Percentiles rank a stretch among this genome's conserved stretches.
Evolutionary conservation across 2,329 filamentous ascomycete species (phyloP).

Genomic region (Fusarium goolgardi): DNA sequence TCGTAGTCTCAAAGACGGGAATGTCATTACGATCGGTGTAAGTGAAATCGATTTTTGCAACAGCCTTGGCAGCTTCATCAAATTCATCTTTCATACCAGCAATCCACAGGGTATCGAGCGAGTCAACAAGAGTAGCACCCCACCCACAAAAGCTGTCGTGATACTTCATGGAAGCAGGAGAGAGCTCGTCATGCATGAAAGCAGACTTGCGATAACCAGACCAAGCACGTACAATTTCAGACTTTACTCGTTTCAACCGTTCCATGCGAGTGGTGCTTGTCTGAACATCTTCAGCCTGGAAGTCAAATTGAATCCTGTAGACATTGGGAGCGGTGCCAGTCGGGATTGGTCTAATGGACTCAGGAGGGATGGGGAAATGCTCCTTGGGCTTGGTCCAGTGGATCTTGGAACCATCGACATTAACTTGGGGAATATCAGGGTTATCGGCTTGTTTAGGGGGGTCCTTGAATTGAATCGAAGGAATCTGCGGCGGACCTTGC

Average conservation of each 20-base stretch:
- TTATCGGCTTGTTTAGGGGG: conserved; percentile 43
- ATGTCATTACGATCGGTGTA: conserved; percentile 74
- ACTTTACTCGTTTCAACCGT: conserved; percentile 75
- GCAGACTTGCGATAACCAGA: conserved; percentile 81
- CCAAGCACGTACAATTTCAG: conserved; percentile 84
- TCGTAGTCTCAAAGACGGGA: conserved; percentile 92
- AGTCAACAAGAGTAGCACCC: conserved; percentile 88
- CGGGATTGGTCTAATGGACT: conserved; percentile 80
- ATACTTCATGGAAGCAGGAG: conserved; percentile 73
- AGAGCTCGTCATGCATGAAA: conserved; percentile 88
- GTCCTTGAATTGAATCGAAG: conserved; percentile 45
- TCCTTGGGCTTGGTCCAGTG: conserved; percentile 82
- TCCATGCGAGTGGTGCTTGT: conserved; percentile 71
- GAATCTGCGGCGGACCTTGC: conserved; percentile 32
- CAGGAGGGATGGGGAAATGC: conserved; percentile 78
- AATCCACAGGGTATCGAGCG: conserved; percentile 87
- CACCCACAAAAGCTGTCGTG: conserved; percentile 91
- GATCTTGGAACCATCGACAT: conserved; percentile 50
- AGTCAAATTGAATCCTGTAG: conserved; percentile 80
- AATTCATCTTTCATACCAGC: conserved; percentile 85
- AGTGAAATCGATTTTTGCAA: conserved; percentile 85
- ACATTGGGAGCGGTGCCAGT: conserved; percentile 75
- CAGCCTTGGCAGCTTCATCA: conserved; percentile 76
- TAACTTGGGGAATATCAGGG: conserved; percentile 28
- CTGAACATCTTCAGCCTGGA: conserved; percentile 71